Conservation (phyloP, 371 early-diverging fungal species). For the Actinomortierella ambigua region DNA sequence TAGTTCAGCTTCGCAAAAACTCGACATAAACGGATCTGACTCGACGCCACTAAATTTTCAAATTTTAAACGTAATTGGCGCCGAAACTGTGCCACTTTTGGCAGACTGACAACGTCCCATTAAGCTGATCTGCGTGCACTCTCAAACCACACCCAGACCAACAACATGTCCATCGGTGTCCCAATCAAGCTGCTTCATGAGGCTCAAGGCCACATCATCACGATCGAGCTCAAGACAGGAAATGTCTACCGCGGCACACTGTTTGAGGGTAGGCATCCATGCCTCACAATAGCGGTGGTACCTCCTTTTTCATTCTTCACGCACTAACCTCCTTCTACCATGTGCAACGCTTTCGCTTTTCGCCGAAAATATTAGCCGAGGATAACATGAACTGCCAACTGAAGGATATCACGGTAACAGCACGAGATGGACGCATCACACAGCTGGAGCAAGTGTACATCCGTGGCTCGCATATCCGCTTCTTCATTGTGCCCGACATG, state of each 20-base stretch:
- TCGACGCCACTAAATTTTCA: too few relatives aligned
- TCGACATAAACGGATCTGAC: neutral
- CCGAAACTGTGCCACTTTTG: too few relatives aligned
- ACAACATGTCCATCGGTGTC: conserved; percentile 87
- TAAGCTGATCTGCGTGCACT: too few relatives aligned
- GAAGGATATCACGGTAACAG: conserved; percentile 90
- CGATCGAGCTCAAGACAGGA: conserved; percentile 94
- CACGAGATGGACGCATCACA: conserved; percentile 87
- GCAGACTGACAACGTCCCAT: too few relatives aligned
- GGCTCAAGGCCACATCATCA: conserved; percentile 95
- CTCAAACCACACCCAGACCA: too few relatives aligned
- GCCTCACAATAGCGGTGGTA: neutral
- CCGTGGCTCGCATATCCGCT: conserved; percentile 95
- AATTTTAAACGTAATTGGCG: too few relatives aligned
- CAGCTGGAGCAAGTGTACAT: conserved; percentile 96
- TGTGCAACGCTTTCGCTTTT: conserved; percentile 1
- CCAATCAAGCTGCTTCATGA: conserved; percentile 97
- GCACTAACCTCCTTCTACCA: neutral
- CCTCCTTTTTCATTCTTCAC: conserved; percentile 5
- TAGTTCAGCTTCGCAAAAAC: conserved; percentile 61
- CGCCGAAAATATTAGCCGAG: conserved; percentile 68
- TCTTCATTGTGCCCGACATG: conserved; percentile 98
- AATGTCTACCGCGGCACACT: conserved; percentile 94
- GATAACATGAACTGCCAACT: conserved; percentile 99
- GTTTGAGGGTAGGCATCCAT: conserved; percentile 69